Conservation (phyloP, 2,329 filamentous ascomycete species). For the Cryphonectria nitschkei region DNA sequence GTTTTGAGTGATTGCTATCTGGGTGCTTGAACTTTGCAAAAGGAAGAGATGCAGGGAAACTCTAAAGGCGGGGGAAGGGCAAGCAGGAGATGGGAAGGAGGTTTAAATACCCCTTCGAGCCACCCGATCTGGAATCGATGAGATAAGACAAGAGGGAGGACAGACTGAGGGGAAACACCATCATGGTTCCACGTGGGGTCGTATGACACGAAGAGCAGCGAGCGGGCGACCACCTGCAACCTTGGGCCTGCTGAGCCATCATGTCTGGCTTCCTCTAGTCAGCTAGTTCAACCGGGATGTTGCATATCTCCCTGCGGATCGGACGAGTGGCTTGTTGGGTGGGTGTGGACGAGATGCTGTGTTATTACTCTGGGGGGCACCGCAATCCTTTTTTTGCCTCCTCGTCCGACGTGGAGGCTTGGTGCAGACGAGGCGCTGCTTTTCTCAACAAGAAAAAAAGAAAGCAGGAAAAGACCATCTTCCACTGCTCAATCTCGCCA, state of each 20-base stretch:
- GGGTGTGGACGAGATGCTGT: background rate
- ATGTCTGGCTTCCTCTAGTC: background rate
- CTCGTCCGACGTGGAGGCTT: background rate
- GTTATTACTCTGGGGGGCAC: background rate
- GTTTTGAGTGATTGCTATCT: background rate
- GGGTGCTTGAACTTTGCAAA: background rate
- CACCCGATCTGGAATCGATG: background rate
- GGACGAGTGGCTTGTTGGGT: background rate
- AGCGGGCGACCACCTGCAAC: background rate
- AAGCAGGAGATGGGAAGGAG: background rate
- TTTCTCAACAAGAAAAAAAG: too few relatives aligned
- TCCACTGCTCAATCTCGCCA: background rate
- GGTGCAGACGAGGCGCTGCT: background rate
- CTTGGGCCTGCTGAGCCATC: background rate
- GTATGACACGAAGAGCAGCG: background rate
- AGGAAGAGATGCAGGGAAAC: too few relatives aligned
- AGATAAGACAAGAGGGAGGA: background rate
- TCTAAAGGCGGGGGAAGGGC: background rate
- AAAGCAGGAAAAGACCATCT: background rate
- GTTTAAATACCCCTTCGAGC: slow-evolving; percentile 7
- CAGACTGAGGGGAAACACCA: background rate
- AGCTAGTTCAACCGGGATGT: background rate
- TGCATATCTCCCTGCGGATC: background rate
- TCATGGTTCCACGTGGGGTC: background rate
- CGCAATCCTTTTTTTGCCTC: background rate